phyloP scores from a whole-genome alignment of 2,329 filamentous ascomycete species.

The Venturiaceae sp. region DNA sequence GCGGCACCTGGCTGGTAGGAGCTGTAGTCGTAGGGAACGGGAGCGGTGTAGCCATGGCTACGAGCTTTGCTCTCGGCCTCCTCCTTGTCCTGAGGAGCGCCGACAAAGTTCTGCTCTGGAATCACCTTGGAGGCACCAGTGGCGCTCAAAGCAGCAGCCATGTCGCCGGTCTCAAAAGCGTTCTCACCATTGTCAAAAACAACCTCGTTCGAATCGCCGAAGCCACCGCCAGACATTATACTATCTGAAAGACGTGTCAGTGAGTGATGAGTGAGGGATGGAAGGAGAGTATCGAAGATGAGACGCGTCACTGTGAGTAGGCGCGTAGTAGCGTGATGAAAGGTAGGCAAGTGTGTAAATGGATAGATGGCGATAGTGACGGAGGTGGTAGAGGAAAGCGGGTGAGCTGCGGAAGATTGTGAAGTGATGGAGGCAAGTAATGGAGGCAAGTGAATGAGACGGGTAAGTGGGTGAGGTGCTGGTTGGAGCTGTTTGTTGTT shows the following conservation, averaged over 20 bases:
- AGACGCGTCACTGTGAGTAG: too few species aligned
- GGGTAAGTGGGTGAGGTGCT: not conserved
- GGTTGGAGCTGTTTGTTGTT: not conserved
- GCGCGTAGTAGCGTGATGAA: too few species aligned
- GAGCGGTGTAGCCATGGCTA: not conserved
- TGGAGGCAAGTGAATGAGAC: not conserved
- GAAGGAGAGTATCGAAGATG: too few species aligned
- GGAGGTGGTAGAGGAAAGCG: too few species aligned
- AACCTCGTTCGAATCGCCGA: not conserved
- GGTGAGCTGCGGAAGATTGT: too few species aligned
- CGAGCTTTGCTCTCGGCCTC: conserved; percentile 2
- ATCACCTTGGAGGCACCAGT: not conserved
- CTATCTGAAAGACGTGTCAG: not conserved
- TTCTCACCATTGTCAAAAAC: not conserved
- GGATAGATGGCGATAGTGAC: too few species aligned
- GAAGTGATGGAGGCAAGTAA: too few species aligned
- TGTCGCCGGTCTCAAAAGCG: not conserved
- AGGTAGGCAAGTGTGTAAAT: too few species aligned
- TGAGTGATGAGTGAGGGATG: not conserved
- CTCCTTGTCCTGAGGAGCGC: not conserved
- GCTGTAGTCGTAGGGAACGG: conserved; percentile 6
- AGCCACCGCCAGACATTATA: not conserved
- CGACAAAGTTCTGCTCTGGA: conserved; percentile 1
- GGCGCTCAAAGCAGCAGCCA: not conserved
- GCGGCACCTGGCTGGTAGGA: not conserved